Evolutionary conservation across 352 stramenopile genomes (phyloP).

Genomic region (Phytopythium montanum): DNA sequence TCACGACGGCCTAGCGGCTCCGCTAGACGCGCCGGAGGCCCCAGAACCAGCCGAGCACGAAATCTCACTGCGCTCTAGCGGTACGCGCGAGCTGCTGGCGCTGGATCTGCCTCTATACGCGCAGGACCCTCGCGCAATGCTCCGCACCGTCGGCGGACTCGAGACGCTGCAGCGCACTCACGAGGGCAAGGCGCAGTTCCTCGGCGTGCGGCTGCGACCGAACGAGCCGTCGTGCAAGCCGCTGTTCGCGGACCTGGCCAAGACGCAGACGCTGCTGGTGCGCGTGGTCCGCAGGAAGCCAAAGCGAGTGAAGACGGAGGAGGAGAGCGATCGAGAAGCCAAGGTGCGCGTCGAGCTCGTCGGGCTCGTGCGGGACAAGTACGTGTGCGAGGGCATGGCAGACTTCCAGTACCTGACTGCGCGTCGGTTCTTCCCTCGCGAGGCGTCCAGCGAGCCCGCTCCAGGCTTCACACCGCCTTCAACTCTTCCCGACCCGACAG

Average conservation of each 20-base stretch:
- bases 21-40: too few species aligned
- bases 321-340: constrained; percentile 7
- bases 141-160: constrained; percentile 61
- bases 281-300: constrained; percentile 35
- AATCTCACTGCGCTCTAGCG: constrained; percentile 27
- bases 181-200: constrained; percentile 69
- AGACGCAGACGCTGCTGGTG: constrained; percentile 76
- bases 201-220: constrained; percentile 73
- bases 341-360: constrained; percentile 42
- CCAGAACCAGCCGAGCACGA: constrained; percentile 11
- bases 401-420: constrained; percentile 85
- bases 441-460: constrained; percentile 8
- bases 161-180: constrained; percentile 56
- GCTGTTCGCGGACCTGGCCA: constrained; percentile 75
- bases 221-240: constrained; percentile 78
- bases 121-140: constrained; percentile 33
- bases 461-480: neutral
- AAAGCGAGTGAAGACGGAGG: constrained; percentile 17
- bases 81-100: constrained; percentile 47
- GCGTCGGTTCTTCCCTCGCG: constrained; percentile 44
- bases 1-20: neutral
- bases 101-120: constrained; percentile 70
- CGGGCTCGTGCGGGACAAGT: constrained; percentile 69
- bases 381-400: constrained; percentile 83
- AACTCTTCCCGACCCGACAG: neutral